Conservation (phyloP, 441 rosid genomes). For the Eutrema salsugineum region DNA sequence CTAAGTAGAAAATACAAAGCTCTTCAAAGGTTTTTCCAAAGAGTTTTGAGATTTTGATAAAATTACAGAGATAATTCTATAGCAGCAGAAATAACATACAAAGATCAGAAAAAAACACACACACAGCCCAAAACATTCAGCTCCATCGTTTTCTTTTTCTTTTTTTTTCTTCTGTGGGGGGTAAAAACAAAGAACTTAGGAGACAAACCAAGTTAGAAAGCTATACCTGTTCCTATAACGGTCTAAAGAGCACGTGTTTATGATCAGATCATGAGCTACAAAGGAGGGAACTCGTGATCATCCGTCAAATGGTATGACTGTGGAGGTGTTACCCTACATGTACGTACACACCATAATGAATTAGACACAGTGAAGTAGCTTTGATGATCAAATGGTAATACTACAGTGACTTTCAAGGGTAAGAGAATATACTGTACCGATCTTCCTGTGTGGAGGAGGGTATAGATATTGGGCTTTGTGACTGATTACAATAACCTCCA, state of each 20-base stretch:
- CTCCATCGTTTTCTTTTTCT: conserved; percentile 12
- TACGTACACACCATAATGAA: conserved; percentile 4
- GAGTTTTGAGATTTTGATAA: not conserved
- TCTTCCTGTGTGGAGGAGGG: conserved; percentile 40
- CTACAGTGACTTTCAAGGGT: not conserved
- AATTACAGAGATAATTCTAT: conserved; percentile 19
- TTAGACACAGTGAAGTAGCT: conserved; percentile 1
- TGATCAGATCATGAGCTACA: conserved; percentile 38
- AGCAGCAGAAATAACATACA: conserved; percentile 21
- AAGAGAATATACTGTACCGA: conserved; percentile 40
- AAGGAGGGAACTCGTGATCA: conserved; percentile 68
- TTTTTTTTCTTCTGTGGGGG: not conserved
- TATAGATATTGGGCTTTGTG: conserved; percentile 34
- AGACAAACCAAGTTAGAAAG: conserved; percentile 21
- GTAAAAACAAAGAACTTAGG: not conserved
- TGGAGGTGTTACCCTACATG: conserved; percentile 38
- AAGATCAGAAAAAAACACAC: not conserved
- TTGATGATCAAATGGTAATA: not conserved
- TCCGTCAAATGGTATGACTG: conserved; percentile 58
- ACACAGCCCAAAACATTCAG: conserved; percentile 20
- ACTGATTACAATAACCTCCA: conserved; percentile 18
- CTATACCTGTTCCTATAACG: conserved; percentile 31
- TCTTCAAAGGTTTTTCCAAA: conserved; percentile 5
- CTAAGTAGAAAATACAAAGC: conserved; percentile 15
- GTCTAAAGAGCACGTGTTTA: conserved; percentile 16